phyloP scores from a whole-genome alignment of 2,329 filamentous ascomycete species.

The Plenodomus biglobosus region DNA sequence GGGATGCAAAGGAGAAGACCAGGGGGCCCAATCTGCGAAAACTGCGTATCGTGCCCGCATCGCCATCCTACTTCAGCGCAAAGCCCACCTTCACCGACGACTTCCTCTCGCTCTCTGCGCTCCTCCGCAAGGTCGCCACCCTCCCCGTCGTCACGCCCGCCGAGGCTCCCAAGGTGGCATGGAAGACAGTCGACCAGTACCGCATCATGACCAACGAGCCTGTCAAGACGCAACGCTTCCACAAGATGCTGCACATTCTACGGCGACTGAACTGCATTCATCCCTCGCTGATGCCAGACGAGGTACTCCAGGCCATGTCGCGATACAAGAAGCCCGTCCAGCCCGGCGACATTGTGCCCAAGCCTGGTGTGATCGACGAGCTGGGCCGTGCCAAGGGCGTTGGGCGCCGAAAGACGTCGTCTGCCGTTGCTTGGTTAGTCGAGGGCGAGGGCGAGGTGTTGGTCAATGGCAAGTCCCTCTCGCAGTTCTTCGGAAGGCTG shows the following conservation, averaged over 20 bases:
- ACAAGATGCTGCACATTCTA: conserved; percentile 71
- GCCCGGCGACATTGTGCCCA: conserved; percentile 65
- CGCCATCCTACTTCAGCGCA: conserved; percentile 92
- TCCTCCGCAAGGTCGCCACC: conserved; percentile 70
- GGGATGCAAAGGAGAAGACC: conserved; percentile 15
- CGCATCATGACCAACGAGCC: conserved; percentile 54
- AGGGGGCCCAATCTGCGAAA: conserved; percentile 29
- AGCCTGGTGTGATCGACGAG: conserved; percentile 68
- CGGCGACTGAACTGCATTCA: conserved; percentile 84
- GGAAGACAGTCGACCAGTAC: conserved; percentile 79
- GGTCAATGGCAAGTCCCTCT: conserved; percentile 85
- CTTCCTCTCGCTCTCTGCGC: conserved; percentile 69
- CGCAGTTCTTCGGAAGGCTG: conserved; percentile 78
- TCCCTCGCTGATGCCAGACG: conserved; percentile 70
- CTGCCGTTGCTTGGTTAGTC: conserved; percentile 82
- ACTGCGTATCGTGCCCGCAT: conserved; percentile 75
- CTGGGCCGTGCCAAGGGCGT: conserved; percentile 77
- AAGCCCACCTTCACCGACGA: conserved; percentile 85
- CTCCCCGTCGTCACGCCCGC: conserved; percentile 68
- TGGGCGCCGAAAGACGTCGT: conserved; percentile 84
- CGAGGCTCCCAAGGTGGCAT: conserved; percentile 73
- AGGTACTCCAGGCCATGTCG: conserved; percentile 65
- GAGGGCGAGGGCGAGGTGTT: conserved; percentile 89
- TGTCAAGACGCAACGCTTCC: conserved; percentile 69
- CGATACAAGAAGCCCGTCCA: conserved; percentile 76